A percentile compares a stretch with the other conserved stretches of the same genome.
These are phyloP conservation scores for Ambrosia artemisiifolia DNA, from an alignment of 129 eudicot species.

Conservation along the genomic window DNA sequence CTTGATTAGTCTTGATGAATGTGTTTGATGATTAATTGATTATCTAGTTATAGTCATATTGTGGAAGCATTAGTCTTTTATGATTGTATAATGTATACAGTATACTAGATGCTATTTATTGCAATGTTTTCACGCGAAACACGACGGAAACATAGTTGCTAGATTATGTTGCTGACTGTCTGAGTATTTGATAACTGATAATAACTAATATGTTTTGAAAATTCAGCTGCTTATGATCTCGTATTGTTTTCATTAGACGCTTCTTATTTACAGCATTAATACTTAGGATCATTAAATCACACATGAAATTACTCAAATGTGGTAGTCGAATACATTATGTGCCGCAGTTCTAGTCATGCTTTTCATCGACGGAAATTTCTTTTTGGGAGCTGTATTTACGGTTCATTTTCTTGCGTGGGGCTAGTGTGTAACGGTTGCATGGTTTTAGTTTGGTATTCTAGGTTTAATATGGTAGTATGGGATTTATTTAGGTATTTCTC, in stretches of 20 bases:
- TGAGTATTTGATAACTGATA: not conserved
- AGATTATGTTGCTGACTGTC: not conserved
- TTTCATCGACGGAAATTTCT: not conserved
- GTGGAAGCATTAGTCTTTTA: not conserved
- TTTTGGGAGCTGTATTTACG: not conserved
- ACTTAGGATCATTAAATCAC: not conserved
- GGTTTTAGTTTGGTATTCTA: not conserved
- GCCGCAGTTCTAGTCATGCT: not conserved
- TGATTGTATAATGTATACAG: not conserved
- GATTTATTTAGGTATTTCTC: not conserved
- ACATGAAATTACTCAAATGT: not conserved
- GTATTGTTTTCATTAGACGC: not conserved
- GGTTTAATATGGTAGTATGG: not conserved
- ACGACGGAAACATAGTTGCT: not conserved
- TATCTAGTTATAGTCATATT: not conserved
- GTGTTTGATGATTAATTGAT: not conserved
- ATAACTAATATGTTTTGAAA: constrained; percentile 5
- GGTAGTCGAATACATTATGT: not conserved
- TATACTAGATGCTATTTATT: not conserved
- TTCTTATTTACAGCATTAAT: not conserved
- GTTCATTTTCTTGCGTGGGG: not conserved
- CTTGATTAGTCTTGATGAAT: constrained; percentile 6
- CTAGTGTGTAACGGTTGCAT: not conserved
- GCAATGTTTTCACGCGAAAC: not conserved
- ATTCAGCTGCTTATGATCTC: not conserved